Conservation (phyloP, 2,329 filamentous ascomycete genomes). For the Didymella sp. region DNA sequence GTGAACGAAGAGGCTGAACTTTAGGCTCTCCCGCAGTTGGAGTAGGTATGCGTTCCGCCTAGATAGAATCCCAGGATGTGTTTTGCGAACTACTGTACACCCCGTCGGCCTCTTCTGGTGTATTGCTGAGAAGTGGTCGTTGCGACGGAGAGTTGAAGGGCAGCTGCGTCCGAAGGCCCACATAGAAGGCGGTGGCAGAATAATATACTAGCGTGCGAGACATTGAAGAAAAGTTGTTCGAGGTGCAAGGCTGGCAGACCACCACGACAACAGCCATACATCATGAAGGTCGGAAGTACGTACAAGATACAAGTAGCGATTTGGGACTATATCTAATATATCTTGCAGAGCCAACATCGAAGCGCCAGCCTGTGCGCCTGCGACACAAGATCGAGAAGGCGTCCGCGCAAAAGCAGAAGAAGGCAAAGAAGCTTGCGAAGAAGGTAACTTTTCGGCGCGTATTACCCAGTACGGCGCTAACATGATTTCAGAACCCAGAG, state of each 20-base stretch:
- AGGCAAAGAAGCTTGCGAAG: constrained; percentile 86
- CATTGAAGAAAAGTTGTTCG: constrained; percentile 26
- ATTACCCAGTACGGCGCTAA: constrained; percentile 35
- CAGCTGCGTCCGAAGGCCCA: neutral
- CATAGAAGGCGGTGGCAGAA: constrained; percentile 1
- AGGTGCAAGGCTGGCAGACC: constrained; percentile 22
- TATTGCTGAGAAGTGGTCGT: neutral
- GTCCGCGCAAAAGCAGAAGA: constrained; percentile 87
- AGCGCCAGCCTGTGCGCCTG: constrained; percentile 86
- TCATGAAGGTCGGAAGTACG: constrained; percentile 55
- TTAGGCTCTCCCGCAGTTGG: neutral
- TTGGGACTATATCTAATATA: constrained; percentile 11
- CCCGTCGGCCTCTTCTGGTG: neutral
- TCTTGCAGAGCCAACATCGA: constrained; percentile 84
- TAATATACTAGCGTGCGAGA: neutral
- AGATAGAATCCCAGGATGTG: neutral
- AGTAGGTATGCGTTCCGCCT: neutral
- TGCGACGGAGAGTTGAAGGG: neutral
- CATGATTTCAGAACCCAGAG: constrained; percentile 75
- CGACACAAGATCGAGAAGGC: constrained; percentile 97
- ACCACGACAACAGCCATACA: constrained; percentile 22
- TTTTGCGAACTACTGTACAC: neutral
- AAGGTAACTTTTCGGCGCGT: no score
- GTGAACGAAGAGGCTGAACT: constrained; percentile 2
- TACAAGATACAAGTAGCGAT: neutral